A percentile compares a stretch with the other conserved stretches of the same genome.
Conservation (phyloP, 2,329 filamentous ascomycete genomes). For the Beauveria varroae region DNA sequence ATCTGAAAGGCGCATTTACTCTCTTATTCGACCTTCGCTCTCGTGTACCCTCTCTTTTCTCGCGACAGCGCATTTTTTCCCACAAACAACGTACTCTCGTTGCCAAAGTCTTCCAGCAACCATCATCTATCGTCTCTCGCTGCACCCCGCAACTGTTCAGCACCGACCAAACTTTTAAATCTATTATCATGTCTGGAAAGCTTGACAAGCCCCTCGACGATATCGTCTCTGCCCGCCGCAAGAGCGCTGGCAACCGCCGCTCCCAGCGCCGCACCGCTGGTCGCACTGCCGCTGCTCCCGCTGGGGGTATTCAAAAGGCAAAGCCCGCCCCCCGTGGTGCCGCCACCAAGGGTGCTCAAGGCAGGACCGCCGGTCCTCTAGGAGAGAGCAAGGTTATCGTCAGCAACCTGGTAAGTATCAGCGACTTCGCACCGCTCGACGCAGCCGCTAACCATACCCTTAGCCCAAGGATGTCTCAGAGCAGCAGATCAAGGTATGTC, state of each 20-base stretch:
- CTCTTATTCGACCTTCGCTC: neutral
- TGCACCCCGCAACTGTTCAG: slow-evolving; percentile 32
- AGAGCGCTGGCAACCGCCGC: slow-evolving; percentile 47
- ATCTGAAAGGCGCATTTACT: neutral
- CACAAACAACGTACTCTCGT: neutral
- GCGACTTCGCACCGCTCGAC: neutral
- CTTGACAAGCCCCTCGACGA: slow-evolving; percentile 96
- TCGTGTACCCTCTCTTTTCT: neutral
- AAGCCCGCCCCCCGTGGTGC: slow-evolving; percentile 54
- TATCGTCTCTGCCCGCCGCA: slow-evolving; percentile 75
- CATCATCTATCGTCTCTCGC: slow-evolving; percentile 12
- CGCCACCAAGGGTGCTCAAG: slow-evolving; percentile 53
- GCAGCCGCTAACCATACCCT: slow-evolving; percentile 36
- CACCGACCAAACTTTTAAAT: slow-evolving; percentile 3
- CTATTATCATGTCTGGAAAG: slow-evolving; percentile 75
- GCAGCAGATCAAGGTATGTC: slow-evolving; percentile 99
- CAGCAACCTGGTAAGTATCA: slow-evolving; percentile 80
- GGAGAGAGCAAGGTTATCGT: slow-evolving; percentile 96
- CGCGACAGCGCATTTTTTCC: slow-evolving; percentile 10
- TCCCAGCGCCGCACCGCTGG: slow-evolving; percentile 43
- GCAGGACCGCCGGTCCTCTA: slow-evolving; percentile 52
- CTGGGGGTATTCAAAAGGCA: slow-evolving; percentile 81
- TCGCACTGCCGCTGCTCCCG: slow-evolving; percentile 56
- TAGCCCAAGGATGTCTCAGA: slow-evolving; percentile 96
- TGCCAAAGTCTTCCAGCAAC: slow-evolving; percentile 11